Conservation (phyloP, 176 grass and related monocot genomes). For the Oryza meridionalis region DNA sequence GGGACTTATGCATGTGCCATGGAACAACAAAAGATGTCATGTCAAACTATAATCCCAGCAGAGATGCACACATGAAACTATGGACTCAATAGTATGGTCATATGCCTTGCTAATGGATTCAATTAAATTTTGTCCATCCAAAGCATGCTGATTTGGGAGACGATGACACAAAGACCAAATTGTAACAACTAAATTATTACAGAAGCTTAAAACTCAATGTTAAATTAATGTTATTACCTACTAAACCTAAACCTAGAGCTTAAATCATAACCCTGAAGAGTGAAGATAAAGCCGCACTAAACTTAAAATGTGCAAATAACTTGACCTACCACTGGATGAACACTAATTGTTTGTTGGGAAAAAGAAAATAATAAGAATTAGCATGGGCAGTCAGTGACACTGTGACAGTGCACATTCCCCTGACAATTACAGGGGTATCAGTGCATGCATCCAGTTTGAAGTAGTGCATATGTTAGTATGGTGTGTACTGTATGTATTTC, state of each 20-base stretch:
- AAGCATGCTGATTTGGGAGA: not conserved
- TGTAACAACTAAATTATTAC: conserved; percentile 10
- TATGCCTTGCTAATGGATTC: not conserved
- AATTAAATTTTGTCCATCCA: not conserved
- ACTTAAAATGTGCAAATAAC: conserved; percentile 1
- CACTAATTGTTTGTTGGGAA: not conserved
- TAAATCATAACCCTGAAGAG: not conserved
- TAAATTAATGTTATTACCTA: not conserved
- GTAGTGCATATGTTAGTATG: not conserved
- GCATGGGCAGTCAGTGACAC: not conserved
- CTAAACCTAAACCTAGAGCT: conserved; percentile 12
- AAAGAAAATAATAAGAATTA: not conserved
- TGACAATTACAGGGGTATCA: not conserved
- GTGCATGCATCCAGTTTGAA: not conserved
- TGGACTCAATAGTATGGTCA: not conserved
- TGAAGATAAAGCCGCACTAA: not conserved
- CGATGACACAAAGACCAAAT: not conserved
- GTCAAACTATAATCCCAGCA: not conserved
- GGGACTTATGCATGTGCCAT: not conserved
- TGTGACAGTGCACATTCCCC: not conserved
- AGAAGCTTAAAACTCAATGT: conserved; percentile 16
- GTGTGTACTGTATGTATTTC: not conserved
- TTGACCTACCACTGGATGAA: not conserved
- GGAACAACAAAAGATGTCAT: not conserved
- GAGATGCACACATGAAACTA: not conserved